Conservation (phyloP, 768 basidiomycete genomes). For the Candolleomyces eurysporus region DNA sequence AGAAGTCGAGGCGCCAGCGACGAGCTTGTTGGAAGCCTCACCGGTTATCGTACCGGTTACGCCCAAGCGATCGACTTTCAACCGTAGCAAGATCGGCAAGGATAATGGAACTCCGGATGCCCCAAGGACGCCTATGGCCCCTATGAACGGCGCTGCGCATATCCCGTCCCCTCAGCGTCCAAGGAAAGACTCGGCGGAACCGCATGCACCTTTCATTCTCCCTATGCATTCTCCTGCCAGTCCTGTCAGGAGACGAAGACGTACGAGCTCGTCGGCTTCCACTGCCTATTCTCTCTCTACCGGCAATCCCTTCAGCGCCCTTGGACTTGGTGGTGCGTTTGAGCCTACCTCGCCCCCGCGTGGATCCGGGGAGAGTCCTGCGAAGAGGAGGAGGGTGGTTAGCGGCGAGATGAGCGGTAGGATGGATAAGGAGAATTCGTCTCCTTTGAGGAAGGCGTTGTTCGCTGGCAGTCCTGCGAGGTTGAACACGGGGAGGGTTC, state of each 20-base stretch:
- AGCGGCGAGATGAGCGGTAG: conserved; percentile 7
- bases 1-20: no score
- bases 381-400: conserved; percentile 29
- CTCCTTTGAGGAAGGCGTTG: conserved; percentile 28
- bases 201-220: conserved; percentile 18
- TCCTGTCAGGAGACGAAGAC: not conserved
- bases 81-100: not conserved
- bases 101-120: not conserved
- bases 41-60: conserved; percentile 9
- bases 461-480: not conserved
- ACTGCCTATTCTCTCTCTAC: conserved; percentile 11
- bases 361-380: conserved; percentile 12
- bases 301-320: conserved; percentile 15
- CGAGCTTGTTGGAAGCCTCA: not conserved
- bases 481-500: not conserved
- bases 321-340: conserved; percentile 9
- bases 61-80: conserved; percentile 10
- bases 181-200: conserved; percentile 14
- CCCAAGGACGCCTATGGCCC: conserved; percentile 19
- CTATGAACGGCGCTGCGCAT: conserved; percentile 13
- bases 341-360: conserved; percentile 15
- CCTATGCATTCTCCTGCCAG: conserved; percentile 10
- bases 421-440: conserved; percentile 64
- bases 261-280: not conserved
- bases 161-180: conserved; percentile 27